Evolutionary conservation across 2,329 filamentous ascomycete species (phyloP), one percentile per base, ranked within the genome.

Genomic region (Lasiodiplodia sp.): DNA sequence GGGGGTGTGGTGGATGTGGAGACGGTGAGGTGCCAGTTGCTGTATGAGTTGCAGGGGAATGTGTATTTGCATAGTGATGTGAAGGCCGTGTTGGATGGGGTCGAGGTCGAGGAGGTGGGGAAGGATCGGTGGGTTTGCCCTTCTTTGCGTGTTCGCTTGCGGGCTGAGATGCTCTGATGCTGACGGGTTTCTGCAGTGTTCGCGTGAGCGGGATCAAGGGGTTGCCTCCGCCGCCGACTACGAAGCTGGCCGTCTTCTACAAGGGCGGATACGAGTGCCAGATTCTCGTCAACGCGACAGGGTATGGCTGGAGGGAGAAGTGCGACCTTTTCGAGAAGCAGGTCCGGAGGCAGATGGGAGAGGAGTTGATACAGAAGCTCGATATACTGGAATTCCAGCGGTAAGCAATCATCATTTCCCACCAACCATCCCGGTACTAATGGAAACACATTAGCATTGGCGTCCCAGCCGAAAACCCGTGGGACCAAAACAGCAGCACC

Each of bases 21-120:
- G 64, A 78, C 74, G 8, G 76, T 77, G 3, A 77, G 77, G 68
- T 76, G 75, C 67, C 83, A 85, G 67, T 75, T 85, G 1, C 70
- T 85, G 2, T 84, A 85, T 52, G 83, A 85, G 66, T 73, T 85
- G 21, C 83, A 85, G 21, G 83, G 83, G 0, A 80, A 82, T 11
- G 68, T 80, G 0, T 84, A 84, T 65, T 66, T 83, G 12, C 84
- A 85, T 34, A 79, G 80, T 0, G 83, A 85, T 65, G 81, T 84
- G 0, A 81, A 80, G 11, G 81, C 80, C 0, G 76, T 81, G 28
- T 67, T 84, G 0, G 76, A 79, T 14, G 66, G 71, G 0, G 77
- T 83, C 0, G 71, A 72, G 23, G 74, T 79, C 6, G 75, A 79
- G 28, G 69, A 77, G 1, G 78, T 71, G 63, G 75, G 74, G 1